Evolutionary conservation across 257 asterid species (phyloP).

Genomic region (Misopates orontium): DNA sequence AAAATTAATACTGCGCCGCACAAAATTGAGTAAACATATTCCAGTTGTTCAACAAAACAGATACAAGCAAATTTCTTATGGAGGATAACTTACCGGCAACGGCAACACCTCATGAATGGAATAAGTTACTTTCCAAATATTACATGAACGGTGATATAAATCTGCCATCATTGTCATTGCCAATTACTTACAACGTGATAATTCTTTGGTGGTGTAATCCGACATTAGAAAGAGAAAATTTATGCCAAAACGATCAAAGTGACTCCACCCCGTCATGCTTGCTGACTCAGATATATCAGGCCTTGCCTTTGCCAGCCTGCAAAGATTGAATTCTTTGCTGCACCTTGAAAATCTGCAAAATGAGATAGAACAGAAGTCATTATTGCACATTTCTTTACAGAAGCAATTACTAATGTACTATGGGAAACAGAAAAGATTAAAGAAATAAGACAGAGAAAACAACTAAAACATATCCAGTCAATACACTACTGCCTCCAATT

Average conservation of each 20-base stretch:
- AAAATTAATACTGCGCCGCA: background rate
- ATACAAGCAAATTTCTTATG: background rate
- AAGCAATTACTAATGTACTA: too few species aligned
- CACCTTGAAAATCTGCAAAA: slow-evolving; percentile 60
- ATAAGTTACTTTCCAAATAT: slow-evolving; percentile 3
- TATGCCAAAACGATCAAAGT: slow-evolving; percentile 19
- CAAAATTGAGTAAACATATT: background rate
- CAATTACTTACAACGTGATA: slow-evolving; percentile 30
- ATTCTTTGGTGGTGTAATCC: slow-evolving; percentile 10
- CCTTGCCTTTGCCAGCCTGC: slow-evolving; percentile 85
- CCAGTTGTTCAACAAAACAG: too few species aligned
- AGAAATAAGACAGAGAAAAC: too few species aligned
- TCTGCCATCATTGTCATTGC: slow-evolving; percentile 14
- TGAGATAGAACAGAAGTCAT: background rate
- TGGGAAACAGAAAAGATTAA: too few species aligned
- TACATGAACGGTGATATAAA: slow-evolving; percentile 27
- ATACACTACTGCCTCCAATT: too few species aligned
- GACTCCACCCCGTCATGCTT: slow-evolving; percentile 14
- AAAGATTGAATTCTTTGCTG: slow-evolving; percentile 75
- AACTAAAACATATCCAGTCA: too few species aligned
- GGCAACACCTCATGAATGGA: slow-evolving; percentile 17
- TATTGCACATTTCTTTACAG: background rate
- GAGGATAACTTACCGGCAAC: too few species aligned
- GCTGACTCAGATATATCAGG: slow-evolving; percentile 31
- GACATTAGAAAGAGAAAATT: slow-evolving; percentile 17